Conservation (phyloP, 192 early-diverging fungal species). For the Coemansia sp. region DNA sequence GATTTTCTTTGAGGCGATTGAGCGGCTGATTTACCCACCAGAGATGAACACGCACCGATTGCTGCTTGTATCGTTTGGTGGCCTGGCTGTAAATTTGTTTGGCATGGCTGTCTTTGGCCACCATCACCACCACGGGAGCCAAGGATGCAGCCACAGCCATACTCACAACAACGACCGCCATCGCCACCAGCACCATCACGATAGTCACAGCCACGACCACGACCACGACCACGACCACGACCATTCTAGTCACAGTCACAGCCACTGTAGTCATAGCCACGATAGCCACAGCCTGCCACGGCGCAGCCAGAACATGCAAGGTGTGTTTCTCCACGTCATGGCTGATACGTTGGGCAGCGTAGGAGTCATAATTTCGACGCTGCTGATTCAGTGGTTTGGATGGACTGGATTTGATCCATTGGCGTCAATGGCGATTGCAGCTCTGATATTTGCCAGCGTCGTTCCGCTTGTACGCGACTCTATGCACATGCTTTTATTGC, state of each 20-base stretch:
- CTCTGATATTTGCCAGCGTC: constrained; percentile 80
- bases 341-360: constrained; percentile 94
- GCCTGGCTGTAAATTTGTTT: constrained; percentile 88
- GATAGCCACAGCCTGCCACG: constrained; percentile 55
- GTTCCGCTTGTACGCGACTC: constrained; percentile 81
- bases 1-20: constrained; percentile 89
- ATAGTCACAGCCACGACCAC: constrained; percentile 31
- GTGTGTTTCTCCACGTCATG: constrained; percentile 92
- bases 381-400: constrained; percentile 83
- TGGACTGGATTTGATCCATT: constrained; percentile 97
- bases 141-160: constrained; percentile 63
- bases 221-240: constrained; percentile 38
- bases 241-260: constrained; percentile 35
- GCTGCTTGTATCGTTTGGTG: constrained; percentile 84
- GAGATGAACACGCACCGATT: constrained; percentile 83
- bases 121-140: constrained; percentile 68
- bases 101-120: constrained; percentile 89
- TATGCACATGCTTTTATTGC: constrained; percentile 55
- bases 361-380: constrained; percentile 91
- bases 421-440: constrained; percentile 87
- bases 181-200: constrained; percentile 15
- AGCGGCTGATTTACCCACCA: constrained; percentile 80
- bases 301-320: constrained; percentile 85
- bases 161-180: constrained; percentile 12
- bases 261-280: constrained; percentile 56